phyloP scores from a whole-genome alignment of 2,329 filamentous ascomycete species.

The Simplicillium aogashimaense region DNA sequence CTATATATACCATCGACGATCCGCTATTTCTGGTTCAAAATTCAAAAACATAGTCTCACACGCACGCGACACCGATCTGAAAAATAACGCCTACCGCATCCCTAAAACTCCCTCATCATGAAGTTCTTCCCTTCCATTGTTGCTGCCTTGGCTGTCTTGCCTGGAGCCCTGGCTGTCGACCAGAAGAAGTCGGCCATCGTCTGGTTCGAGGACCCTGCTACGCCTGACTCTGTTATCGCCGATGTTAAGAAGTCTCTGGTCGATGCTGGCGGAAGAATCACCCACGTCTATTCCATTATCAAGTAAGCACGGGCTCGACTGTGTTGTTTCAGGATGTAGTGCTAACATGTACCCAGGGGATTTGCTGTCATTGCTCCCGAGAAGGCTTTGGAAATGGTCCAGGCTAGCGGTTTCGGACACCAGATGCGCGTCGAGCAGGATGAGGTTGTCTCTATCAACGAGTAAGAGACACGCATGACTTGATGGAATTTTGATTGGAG shows the following conservation, averaged over 20 bases:
- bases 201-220: constrained; percentile 59
- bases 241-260: constrained; percentile 63
- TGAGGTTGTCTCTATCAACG: constrained; percentile 45
- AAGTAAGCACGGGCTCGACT: constrained; percentile 40
- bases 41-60: too few species aligned
- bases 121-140: constrained; percentile 46
- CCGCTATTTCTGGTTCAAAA: too few species aligned
- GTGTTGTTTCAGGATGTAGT: constrained; percentile 2
- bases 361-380: constrained; percentile 68
- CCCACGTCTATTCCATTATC: constrained; percentile 62
- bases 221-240: constrained; percentile 55
- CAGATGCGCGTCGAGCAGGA: constrained; percentile 62
- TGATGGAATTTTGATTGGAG: too few species aligned
- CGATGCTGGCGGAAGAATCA: constrained; percentile 65
- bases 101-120: constrained; percentile 47
- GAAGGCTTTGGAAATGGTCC: constrained; percentile 57
- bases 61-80: too few species aligned
- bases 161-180: constrained; percentile 53
- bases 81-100: too few species aligned
- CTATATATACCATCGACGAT: too few species aligned
- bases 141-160: constrained; percentile 45
- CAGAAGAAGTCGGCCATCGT: constrained; percentile 67
- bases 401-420: constrained; percentile 44
- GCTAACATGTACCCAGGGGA: constrained; percentile 43
- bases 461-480: constrained; percentile 1